Conservation (phyloP, 495 filamentous ascomycete species). For the Podospora pseudocomata region DNA sequence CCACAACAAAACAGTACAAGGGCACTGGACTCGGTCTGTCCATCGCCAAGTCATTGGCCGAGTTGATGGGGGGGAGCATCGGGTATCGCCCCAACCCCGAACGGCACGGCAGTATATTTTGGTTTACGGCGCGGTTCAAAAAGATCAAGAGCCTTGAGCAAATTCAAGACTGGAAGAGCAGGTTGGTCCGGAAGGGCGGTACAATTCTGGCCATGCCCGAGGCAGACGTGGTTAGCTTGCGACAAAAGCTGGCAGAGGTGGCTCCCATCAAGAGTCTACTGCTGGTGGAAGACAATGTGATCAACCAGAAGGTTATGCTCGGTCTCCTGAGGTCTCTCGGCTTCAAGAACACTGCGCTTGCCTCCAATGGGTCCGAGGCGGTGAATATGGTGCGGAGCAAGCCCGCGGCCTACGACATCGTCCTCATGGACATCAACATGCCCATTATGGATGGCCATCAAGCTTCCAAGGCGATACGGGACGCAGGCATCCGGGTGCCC, state of each 20-base stretch:
- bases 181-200: slow-evolving; percentile 4
- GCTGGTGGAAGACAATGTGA: slow-evolving; percentile 57
- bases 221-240: slow-evolving; percentile 21
- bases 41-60: slow-evolving; percentile 71
- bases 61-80: slow-evolving; percentile 68
- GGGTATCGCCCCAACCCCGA: slow-evolving; percentile 52
- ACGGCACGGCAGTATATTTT: slow-evolving; percentile 55
- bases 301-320: slow-evolving; percentile 63
- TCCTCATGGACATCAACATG: slow-evolving; percentile 56
- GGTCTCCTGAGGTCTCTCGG: slow-evolving; percentile 54
- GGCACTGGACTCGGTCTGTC: slow-evolving; percentile 77
- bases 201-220: slow-evolving; percentile 10
- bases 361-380: slow-evolving; percentile 55
- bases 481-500: slow-evolving; percentile 43
- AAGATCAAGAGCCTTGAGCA: slow-evolving; percentile 39
- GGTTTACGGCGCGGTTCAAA: slow-evolving; percentile 53
- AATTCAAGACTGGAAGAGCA: slow-evolving; percentile 28
- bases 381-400: slow-evolving; percentile 50
- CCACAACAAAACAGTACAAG: slow-evolving; percentile 71
- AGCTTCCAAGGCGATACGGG: slow-evolving; percentile 39
- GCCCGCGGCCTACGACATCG: slow-evolving; percentile 49
- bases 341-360: slow-evolving; percentile 52
- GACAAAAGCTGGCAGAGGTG: slow-evolving; percentile 19
- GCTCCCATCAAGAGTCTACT: slow-evolving; percentile 47
- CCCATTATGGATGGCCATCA: slow-evolving; percentile 45